These are phyloP conservation scores for Rutstroemia sp. DNA, from an alignment of 2,329 filamentous ascomycete species.

Conservation along the genomic window DNA sequence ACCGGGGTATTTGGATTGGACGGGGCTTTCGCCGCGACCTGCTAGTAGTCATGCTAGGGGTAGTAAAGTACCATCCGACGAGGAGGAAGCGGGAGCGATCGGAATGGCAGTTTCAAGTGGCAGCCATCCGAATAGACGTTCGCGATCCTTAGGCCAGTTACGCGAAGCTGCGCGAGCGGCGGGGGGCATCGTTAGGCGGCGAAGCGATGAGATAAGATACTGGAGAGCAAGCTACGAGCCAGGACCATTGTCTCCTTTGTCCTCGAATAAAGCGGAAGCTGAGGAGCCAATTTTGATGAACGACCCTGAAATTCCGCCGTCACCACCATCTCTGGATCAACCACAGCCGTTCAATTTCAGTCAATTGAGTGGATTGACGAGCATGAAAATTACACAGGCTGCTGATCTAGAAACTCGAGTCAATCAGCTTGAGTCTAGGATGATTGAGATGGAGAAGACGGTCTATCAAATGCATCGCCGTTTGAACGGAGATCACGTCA, in stretches of 20 bases:
- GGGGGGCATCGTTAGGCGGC: conserved; percentile 37
- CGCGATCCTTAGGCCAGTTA: conserved; percentile 51
- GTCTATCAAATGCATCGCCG: conserved; percentile 13
- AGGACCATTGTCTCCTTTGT: conserved; percentile 43
- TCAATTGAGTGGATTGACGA: conserved; percentile 39
- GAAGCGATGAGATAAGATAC: conserved; percentile 57
- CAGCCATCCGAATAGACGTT: conserved; percentile 44
- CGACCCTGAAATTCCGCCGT: conserved; percentile 21
- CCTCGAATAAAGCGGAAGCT: conserved; percentile 38
- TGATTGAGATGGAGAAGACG: conserved; percentile 42
- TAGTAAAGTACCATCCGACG: conserved; percentile 30
- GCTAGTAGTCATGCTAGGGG: conserved; percentile 51
- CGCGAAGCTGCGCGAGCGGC: conserved; percentile 32
- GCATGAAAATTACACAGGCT: conserved; percentile 51
- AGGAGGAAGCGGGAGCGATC: conserved; percentile 32
- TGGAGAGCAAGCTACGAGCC: conserved; percentile 55
- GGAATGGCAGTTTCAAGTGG: conserved; percentile 57
- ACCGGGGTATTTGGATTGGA: conserved; percentile 38
- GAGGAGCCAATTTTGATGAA: conserved; percentile 29
- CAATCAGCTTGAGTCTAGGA: conserved; percentile 41
- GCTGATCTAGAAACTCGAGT: conserved; percentile 48
- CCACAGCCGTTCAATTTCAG: conserved; percentile 50
- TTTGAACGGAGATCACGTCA: conserved; percentile 10
- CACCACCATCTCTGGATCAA: conserved; percentile 28
- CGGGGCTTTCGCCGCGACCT: conserved; percentile 52